phyloP scores from a whole-genome alignment of 164 flowering plant species.

The Sextonia rubra region DNA sequence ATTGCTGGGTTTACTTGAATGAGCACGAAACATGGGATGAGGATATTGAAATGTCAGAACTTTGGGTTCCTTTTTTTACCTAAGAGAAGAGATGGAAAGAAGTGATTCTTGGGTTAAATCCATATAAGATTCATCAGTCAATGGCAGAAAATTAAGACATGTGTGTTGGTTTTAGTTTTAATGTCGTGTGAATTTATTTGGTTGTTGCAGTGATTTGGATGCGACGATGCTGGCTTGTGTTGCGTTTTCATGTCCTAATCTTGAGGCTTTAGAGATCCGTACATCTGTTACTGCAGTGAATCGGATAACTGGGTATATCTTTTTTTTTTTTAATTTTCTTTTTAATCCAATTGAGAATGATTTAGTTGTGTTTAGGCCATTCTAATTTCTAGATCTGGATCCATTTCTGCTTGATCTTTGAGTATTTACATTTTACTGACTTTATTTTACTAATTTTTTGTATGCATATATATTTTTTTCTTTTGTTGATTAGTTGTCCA shows the following conservation, averaged over 20 bases:
- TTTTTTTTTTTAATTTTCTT: not conserved
- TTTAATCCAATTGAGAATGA: not conserved
- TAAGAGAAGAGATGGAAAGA: too few species aligned
- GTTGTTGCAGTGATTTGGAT: constrained; percentile 75
- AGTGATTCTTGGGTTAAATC: too few species aligned
- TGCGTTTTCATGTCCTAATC: constrained; percentile 90
- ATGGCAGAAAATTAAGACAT: too few species aligned
- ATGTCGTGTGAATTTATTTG: not conserved
- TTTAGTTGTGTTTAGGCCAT: too few species aligned
- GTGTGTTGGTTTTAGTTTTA: not conserved
- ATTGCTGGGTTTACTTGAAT: too few species aligned
- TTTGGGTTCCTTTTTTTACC: too few species aligned
- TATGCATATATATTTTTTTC: too few species aligned
- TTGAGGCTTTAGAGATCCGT: constrained; percentile 69
- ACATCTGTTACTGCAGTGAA: constrained; percentile 51
- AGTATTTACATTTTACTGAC: not conserved
- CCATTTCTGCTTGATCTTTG: not conserved
- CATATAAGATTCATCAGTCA: too few species aligned
- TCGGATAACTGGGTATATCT: constrained; percentile 76
- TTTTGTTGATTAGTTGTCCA: not conserved
- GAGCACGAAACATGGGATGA: too few species aligned
- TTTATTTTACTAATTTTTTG: too few species aligned
- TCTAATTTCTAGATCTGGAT: not conserved
- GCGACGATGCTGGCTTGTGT: constrained; percentile 91
- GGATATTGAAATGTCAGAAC: too few species aligned